These are phyloP conservation scores for Vachellia pachyceras DNA, from an alignment of 306 rosid species.

Conservation along the genomic window DNA sequence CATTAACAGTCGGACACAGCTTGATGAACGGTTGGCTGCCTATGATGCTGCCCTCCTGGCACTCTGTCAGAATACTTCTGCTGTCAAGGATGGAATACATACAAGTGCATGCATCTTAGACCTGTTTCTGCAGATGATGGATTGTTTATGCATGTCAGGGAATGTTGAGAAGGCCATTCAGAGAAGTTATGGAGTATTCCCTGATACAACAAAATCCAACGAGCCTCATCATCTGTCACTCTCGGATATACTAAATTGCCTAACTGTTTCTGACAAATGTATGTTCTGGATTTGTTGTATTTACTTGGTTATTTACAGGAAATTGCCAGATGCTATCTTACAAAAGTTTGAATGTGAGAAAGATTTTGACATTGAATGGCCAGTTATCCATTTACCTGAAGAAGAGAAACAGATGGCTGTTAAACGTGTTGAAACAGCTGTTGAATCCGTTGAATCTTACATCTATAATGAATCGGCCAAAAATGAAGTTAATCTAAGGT, in stretches of 20 bases:
- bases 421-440: conserved; percentile 68
- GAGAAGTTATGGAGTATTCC: conserved; percentile 59
- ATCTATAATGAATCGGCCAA: conserved; percentile 57
- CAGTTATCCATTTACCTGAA: conserved; percentile 52
- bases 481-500: conserved; percentile 55
- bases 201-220: conserved; percentile 47
- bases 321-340: conserved; percentile 77
- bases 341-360: conserved; percentile 87
- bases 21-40: conserved; percentile 70
- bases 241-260: conserved; percentile 72
- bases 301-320: conserved; percentile 93
- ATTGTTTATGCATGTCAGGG: conserved; percentile 87
- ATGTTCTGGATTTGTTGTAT: conserved; percentile 90
- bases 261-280: conserved; percentile 89
- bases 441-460: conserved; percentile 53
- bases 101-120: conserved; percentile 87
- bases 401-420: conserved; percentile 72
- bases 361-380: conserved; percentile 86
- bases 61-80: conserved; percentile 61
- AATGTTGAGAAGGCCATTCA: conserved; percentile 78
- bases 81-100: conserved; percentile 49
- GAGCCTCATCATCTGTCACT: conserved; percentile 56
- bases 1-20: conserved; percentile 75
- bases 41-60: conserved; percentile 71
- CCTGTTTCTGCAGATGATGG: conserved; percentile 87